These are phyloP conservation scores for Suillus fuscotomentosus DNA, from an alignment of 768 basidiomycete species.

Conservation along the genomic window DNA sequence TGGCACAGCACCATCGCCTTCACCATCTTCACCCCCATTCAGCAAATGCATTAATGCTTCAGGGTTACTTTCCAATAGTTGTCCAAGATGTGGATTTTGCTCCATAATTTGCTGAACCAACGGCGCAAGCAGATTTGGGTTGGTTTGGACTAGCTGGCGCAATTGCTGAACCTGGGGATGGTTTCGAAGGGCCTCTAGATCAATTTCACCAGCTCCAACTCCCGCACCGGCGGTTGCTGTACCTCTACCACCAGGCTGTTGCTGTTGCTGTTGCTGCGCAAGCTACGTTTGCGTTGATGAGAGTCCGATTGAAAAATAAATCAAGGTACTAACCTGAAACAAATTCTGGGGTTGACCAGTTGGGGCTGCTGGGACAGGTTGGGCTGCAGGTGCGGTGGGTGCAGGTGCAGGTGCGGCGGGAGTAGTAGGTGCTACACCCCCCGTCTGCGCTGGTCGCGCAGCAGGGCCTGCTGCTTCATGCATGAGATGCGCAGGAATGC, in stretches of 20 bases:
- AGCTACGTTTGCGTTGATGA: conserved; percentile 40
- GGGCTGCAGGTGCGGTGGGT: conserved; percentile 34
- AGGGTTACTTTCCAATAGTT: conserved; percentile 69
- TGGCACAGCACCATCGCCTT: conserved; percentile 32
- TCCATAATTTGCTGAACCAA: conserved; percentile 79
- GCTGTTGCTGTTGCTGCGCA: conserved; percentile 64
- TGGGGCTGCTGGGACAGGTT: conserved; percentile 36
- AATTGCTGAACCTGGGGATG: conserved; percentile 71
- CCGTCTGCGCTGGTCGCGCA: conserved; percentile 15
- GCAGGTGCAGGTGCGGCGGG: conserved; percentile 34
- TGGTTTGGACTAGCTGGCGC: conserved; percentile 67
- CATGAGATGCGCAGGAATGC: conserved; percentile 73
- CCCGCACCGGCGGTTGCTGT: conserved; percentile 31
- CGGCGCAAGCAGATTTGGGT: conserved; percentile 77
- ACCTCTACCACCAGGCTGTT: conserved; percentile 32
- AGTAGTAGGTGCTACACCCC: conserved; percentile 33
- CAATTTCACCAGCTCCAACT: conserved; percentile 27
- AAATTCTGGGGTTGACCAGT: conserved; percentile 72
- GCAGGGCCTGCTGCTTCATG: conserved; percentile 35
- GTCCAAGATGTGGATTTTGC: conserved; percentile 74
- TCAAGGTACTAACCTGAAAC: conserved; percentile 62
- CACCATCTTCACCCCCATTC: conserved; percentile 39
- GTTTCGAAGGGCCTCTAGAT: conserved; percentile 54
- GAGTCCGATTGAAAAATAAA: not conserved
- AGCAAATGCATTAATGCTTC: conserved; percentile 65